A percentile compares a stretch with the other conserved stretches of the same genome.
Evolutionary conservation across 2,329 filamentous ascomycete species (phyloP).

Genomic region (Trichothecium sympodiale): DNA sequence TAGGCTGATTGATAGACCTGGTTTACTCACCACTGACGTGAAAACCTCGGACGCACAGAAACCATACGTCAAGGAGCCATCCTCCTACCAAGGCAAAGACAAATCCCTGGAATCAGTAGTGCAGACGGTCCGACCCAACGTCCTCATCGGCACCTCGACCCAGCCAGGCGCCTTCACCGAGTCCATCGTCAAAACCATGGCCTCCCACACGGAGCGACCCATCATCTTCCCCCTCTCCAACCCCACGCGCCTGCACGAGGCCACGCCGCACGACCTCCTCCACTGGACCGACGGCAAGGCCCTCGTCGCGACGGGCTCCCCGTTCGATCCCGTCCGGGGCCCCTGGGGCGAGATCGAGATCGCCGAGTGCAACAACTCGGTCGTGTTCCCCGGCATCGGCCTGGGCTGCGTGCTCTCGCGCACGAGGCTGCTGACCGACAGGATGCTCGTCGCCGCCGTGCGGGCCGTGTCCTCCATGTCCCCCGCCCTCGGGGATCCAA

Average conservation of each 20-base stretch:
- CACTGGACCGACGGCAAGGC: slow-evolving; percentile 69
- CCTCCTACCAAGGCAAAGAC: slow-evolving; percentile 50
- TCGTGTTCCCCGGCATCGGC: slow-evolving; percentile 77
- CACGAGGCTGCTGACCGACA: slow-evolving; percentile 55
- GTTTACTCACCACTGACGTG: slow-evolving; percentile 55
- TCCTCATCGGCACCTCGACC: slow-evolving; percentile 77
- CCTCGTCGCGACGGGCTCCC: slow-evolving; percentile 73
- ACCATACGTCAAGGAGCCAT: slow-evolving; percentile 51
- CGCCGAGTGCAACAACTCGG: slow-evolving; percentile 83
- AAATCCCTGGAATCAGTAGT: slow-evolving; percentile 55
- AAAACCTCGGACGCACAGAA: slow-evolving; percentile 58
- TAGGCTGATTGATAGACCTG: slow-evolving; percentile 73
- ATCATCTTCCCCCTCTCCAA: slow-evolving; percentile 76
- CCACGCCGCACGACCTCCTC: slow-evolving; percentile 63
- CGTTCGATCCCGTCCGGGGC: slow-evolving; percentile 62
- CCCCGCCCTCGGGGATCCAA: slow-evolving; percentile 53
- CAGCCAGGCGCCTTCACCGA: slow-evolving; percentile 66
- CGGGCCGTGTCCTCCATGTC: slow-evolving; percentile 60
- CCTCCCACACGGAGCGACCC: slow-evolving; percentile 58
- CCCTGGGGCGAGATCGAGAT: slow-evolving; percentile 40
- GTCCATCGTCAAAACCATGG: slow-evolving; percentile 65
- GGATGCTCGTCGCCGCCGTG: slow-evolving; percentile 73
- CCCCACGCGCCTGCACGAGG: slow-evolving; percentile 75
- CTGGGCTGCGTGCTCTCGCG: slow-evolving; percentile 66
- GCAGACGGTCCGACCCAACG: slow-evolving; percentile 62